Evolutionary conservation across 2,329 filamentous ascomycete genomes (phyloP), one percentile per base, ranked within the genome.

Genomic region (Hymenoscyphus repandus): DNA sequence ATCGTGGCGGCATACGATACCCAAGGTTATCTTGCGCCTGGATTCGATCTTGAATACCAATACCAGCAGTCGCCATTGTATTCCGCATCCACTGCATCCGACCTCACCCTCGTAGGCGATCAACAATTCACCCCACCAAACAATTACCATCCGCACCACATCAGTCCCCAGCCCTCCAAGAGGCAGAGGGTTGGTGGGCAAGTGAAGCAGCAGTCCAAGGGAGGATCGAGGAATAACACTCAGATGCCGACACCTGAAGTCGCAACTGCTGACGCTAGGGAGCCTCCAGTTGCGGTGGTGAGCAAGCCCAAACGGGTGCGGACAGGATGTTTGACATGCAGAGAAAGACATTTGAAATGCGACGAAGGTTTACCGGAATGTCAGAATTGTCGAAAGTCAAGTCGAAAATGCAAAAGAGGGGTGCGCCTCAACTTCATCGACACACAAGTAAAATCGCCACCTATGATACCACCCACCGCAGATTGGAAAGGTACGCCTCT

Each of bases 391-490:
- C 81, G 82, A 52, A 96, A 95, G 70, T 93, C 91, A 47, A 91
- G 83, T 63, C 78, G 92, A 45, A 75, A 84, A 51, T 97, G 92
- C 73, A 90, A 91, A 66, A 82, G 90, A 60, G 92, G 91, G 15
- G 76, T 96, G 45, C 81, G 89, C 34, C 74, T 97, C 37, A 96
- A 96, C 70, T 97, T 96, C 63, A 90, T 96, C 59, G 90, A 96
- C 64, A 86, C 85, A 3, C 85, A 85, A 55, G 83, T 86, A 50
- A 82, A 87, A 62, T 63, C 58, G 18, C 88, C 85, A 47, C 84
- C 82, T 10, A 78, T 79, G 44, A 72, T 86, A 20, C 74, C 78
- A 5, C 78, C 76, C 1, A 78, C 80, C 1, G 72, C 76, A 1
- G 85, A 88, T 46, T 90, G 86, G 78, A 76, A 76, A 64, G 77